Base-by-base conservation (phyloP, 306 rosid species). In the Oxytropis ochrocephala region DNA sequence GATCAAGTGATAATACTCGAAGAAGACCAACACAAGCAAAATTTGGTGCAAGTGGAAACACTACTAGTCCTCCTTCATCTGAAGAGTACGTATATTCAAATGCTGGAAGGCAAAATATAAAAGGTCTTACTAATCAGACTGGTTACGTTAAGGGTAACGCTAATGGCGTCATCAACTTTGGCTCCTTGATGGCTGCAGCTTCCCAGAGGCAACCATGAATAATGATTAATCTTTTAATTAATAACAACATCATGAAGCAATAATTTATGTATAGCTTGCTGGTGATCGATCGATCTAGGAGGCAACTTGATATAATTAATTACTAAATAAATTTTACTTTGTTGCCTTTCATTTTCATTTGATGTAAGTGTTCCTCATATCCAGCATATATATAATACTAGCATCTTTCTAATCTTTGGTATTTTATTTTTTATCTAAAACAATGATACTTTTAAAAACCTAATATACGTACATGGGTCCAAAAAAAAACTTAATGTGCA, bases 101-200 rank as follows among this genome's bases (percentile, higher is more conserved):
- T 57, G 4, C 70, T 11, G 68, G 29, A 0, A 39, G 14, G 27
- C 84, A 75, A 50, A 49, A 70, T 14, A 64, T 80, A 5, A 80
- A 80, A 43, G 84, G 84, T 49, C 84, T 80, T 42, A 64, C 78
- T 2, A 80, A 80, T 30, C 80, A 64, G 11, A 80, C 84, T 57
- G 84, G 84, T 11, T 70, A 64, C 7, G 78, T 80, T 5, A 80
- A 64, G 69, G 84, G 84, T 14, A 75, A 80, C 30, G 80, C 84
- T 57, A 80, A 80, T 64, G 84, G 84, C 1, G 74, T 57, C 44
- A 75, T 80, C 74, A 80, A 80, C 80, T 70, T 80, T 49, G 80
- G 80, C 1, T 9, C 46, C 30, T 53, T 80, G 39, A 12, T 19
- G 1, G 10, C 50, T 29, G 19, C 4, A 16, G 19, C 4, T 21